Percentiles rank a stretch among this genome's conserved stretches.
phyloP scores from a whole-genome alignment of 352 stramenopile genomes.

The Plasmopara halstedii region DNA sequence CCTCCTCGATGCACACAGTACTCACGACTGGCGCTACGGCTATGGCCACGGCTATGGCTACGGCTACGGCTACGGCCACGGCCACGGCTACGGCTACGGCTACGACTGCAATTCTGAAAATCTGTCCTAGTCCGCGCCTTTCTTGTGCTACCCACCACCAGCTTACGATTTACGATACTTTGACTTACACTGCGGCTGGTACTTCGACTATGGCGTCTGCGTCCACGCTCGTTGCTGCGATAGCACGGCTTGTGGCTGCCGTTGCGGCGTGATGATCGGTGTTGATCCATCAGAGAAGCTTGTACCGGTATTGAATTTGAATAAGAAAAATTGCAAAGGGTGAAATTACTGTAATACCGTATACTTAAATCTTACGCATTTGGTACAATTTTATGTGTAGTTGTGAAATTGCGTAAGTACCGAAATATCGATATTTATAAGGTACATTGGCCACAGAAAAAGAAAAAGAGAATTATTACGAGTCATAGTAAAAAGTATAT shows the following conservation, averaged over 20 bases:
- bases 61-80: neutral
- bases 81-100: conserved; percentile 9
- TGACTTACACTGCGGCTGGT: conserved; percentile 18
- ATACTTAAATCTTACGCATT: too few relatives aligned
- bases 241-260: conserved; percentile 24
- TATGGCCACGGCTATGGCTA: conserved; percentile 10
- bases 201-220: conserved; percentile 11
- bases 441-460: too few relatives aligned
- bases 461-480: too few relatives aligned
- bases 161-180: conserved; percentile 2
- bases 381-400: too few relatives aligned
- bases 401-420: too few relatives aligned
- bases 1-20: conserved; percentile 1
- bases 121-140: neutral
- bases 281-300: conserved; percentile 24
- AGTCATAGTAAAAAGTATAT: too few relatives aligned
- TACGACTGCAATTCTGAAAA: conserved; percentile 10
- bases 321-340: too few relatives aligned
- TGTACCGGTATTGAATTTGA: too few relatives aligned
- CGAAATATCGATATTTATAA: too few relatives aligned
- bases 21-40: conserved; percentile 8
- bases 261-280: conserved; percentile 11
- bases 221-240: conserved; percentile 6
- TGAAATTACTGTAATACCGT: too few relatives aligned
- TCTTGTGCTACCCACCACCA: neutral